phyloP scores from a whole-genome alignment of 2,329 filamentous ascomycete genomes.

The Tricladium varicosporioides region DNA sequence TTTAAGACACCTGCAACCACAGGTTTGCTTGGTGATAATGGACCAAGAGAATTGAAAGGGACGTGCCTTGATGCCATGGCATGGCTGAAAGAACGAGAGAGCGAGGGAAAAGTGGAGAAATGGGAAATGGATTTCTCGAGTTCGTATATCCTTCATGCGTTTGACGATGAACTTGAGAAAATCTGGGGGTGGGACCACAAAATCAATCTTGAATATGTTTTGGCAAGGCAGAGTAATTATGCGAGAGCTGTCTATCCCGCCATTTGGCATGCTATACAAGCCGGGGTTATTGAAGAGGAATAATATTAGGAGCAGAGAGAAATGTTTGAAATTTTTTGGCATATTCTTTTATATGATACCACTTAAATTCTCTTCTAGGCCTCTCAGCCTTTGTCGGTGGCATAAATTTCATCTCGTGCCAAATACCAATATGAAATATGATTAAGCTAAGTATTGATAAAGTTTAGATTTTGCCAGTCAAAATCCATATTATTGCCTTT shows the following conservation, averaged over 20 bases:
- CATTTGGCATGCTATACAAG: slow-evolving; percentile 16
- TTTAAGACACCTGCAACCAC: neutral
- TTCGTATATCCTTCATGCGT: slow-evolving; percentile 28
- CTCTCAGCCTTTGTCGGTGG: too few relatives aligned
- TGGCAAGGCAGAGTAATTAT: slow-evolving; percentile 22
- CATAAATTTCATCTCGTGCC: too few relatives aligned
- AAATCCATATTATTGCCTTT: too few relatives aligned
- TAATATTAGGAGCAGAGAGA: too few relatives aligned
- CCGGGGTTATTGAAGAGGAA: neutral
- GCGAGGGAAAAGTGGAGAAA: slow-evolving; percentile 12
- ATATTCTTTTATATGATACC: too few relatives aligned
- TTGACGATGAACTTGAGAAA: slow-evolving; percentile 15
- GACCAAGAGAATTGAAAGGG: neutral
- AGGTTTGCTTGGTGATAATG: neutral
- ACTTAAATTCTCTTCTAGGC: too few relatives aligned
- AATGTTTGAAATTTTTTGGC: too few relatives aligned
- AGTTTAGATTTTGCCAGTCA: too few relatives aligned
- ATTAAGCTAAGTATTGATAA: too few relatives aligned
- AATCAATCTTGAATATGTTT: slow-evolving; percentile 23
- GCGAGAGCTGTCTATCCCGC: slow-evolving; percentile 23
- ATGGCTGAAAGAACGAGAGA: slow-evolving; percentile 10
- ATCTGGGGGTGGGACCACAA: slow-evolving; percentile 21
- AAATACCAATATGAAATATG: too few relatives aligned
- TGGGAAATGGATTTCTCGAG: slow-evolving; percentile 30
- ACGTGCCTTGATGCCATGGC: slow-evolving; percentile 2